phyloP scores from a whole-genome alignment of 371 early-diverging fungal species.

The Haplosporangium sp. region DNA sequence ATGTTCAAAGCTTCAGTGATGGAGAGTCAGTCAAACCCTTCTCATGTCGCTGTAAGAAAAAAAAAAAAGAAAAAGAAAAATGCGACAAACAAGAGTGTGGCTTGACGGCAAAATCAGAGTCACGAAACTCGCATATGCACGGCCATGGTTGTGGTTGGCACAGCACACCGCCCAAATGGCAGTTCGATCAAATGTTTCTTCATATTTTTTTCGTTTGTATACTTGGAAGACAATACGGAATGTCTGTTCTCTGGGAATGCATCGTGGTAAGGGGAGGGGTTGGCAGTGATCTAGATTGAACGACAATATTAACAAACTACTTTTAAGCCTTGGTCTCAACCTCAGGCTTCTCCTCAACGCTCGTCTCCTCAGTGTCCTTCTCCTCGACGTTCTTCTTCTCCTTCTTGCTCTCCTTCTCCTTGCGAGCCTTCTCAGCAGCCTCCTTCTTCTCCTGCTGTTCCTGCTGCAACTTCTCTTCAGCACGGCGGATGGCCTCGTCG shows the following conservation, averaged over 20 bases:
- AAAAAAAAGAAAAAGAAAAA: conserved; percentile 13
- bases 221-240: too few relatives aligned
- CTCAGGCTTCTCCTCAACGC: conserved; percentile 14
- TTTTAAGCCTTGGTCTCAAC: conserved; percentile 28
- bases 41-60: neutral
- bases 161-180: too few relatives aligned
- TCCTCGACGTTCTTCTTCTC: conserved; percentile 24
- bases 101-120: too few relatives aligned
- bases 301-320: conserved; percentile 9
- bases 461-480: conserved; percentile 83
- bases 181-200: too few relatives aligned
- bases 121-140: too few relatives aligned
- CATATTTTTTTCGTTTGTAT: too few relatives aligned
- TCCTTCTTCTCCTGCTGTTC: conserved; percentile 58
- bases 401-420: conserved; percentile 42
- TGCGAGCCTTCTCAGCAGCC: conserved; percentile 41
- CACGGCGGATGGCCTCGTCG: conserved; percentile 68
- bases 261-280: neutral
- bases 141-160: too few relatives aligned
- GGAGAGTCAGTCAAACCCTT: neutral
- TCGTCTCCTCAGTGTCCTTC: conserved; percentile 20
- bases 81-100: neutral
- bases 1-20: neutral
- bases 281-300: neutral
- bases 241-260: too few relatives aligned